These are phyloP conservation scores for Nicotiana knightiana DNA, from an alignment of 257 asterid genomes.

Conservation along the genomic window DNA sequence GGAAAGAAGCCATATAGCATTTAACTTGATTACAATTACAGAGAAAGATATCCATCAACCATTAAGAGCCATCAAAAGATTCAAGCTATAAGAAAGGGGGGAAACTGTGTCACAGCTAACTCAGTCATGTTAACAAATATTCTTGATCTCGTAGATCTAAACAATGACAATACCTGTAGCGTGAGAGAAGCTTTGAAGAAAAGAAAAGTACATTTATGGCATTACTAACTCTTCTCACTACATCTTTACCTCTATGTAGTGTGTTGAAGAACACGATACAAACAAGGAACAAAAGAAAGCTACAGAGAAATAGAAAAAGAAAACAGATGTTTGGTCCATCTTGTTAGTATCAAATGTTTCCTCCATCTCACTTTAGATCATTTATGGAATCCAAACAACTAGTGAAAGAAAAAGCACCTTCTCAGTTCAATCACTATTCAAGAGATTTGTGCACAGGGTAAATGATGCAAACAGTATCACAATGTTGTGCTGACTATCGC, in stretches of 20 bases:
- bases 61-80: conserved; percentile 2
- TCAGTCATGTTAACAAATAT: not conserved
- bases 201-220: not conserved
- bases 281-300: conserved; percentile 9
- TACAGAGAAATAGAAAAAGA: not conserved
- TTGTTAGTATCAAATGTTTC: not conserved
- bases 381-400: conserved; percentile 1
- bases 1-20: not conserved
- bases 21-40: not conserved
- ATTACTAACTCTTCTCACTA: not conserved
- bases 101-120: not conserved
- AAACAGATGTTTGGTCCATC: not conserved
- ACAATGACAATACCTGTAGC: not conserved
- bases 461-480: not conserved
- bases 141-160: not conserved
- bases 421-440: not conserved
- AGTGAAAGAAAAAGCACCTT: not conserved
- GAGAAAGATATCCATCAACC: not conserved
- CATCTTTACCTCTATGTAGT: conserved; percentile 1
- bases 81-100: conserved; percentile 1
- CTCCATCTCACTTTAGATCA: not conserved
- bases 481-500: not conserved
- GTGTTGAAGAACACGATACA: not conserved
- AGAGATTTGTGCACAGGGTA: not conserved
- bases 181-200: not conserved